Evolutionary conservation across 1,284 basidiomycete genomes (phyloP).

Genomic region (Gomphus bonarii): DNA sequence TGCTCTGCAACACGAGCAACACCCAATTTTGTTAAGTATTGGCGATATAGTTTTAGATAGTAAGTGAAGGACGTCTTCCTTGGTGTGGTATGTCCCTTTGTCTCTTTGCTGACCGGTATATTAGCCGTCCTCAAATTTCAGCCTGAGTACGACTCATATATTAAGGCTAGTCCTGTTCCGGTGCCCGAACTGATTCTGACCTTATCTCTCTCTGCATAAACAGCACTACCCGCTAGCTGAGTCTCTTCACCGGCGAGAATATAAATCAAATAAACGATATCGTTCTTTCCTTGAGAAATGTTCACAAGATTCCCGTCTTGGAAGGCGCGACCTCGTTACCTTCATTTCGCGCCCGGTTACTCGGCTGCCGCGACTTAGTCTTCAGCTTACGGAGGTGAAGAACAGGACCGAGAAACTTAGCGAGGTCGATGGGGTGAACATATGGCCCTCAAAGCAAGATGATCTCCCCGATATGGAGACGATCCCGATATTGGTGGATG

Average conservation of each 20-base stretch:
- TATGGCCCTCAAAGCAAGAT: slow-evolving; percentile 16
- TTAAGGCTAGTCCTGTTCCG: slow-evolving; percentile 32
- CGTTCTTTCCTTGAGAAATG: slow-evolving; percentile 53
- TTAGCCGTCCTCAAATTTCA: slow-evolving; percentile 38
- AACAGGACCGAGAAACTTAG: slow-evolving; percentile 40
- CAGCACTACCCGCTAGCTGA: slow-evolving; percentile 72
- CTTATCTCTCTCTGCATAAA: neutral
- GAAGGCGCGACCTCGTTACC: slow-evolving; percentile 69
- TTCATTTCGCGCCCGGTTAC: slow-evolving; percentile 78
- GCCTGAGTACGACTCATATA: slow-evolving; percentile 61
- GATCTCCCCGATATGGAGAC: slow-evolving; percentile 61
- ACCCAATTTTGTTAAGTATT: slow-evolving; percentile 67
- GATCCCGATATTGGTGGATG: slow-evolving; percentile 51
- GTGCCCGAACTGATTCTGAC: neutral
- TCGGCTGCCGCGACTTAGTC: slow-evolving; percentile 63
- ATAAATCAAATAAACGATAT: slow-evolving; percentile 55
- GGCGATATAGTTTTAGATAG: slow-evolving; percentile 71
- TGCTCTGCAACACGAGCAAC: slow-evolving; percentile 64
- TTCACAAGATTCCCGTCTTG: slow-evolving; percentile 53
- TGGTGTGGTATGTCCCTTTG: slow-evolving; percentile 1
- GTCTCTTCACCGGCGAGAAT: slow-evolving; percentile 63
- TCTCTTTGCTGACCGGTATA: slow-evolving; percentile 1
- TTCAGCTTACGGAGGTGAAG: slow-evolving; percentile 60
- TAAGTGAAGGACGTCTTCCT: slow-evolving; percentile 20
- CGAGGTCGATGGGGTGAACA: slow-evolving; percentile 16